Evolutionary conservation across 2,329 filamentous ascomycete species (phyloP), one percentile per base, ranked within the genome.

Genomic region (Penicillium sp.): DNA sequence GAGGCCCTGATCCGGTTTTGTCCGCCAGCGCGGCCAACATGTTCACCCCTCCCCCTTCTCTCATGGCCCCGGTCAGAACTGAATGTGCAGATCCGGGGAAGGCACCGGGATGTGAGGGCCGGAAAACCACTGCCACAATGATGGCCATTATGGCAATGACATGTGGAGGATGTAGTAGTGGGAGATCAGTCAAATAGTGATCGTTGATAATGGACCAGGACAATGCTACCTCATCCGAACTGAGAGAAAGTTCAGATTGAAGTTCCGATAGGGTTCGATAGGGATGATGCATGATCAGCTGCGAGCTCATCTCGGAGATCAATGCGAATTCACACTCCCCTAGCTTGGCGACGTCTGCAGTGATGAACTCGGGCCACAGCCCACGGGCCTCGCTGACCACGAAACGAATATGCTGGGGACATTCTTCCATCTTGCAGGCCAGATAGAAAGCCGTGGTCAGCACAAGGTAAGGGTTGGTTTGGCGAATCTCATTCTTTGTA

Each of bases 381-480:
- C 83, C 78, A 22, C 87, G 80, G 3, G 89, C 87, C 63, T 98
- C 92, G 31, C 80, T 82, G 8, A 92, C 82, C 41, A 98, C 82
- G 47, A 94, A 77, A 18, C 92, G 79, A 55, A 98, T 96, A 62
- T 98, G 92, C 62, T 96, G 90, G 2, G 92, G 92, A 34, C 82
- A 89, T 64, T 98, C 92, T 64, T 98, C 92, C 79, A 94, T 95
- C 68, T 98, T 98, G 70, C 88, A 95, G 13, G 92, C 89, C 23
- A 98, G 73, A 62, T 98, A 98, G 44, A 96, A 76, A 4, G 90
- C 85, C 1, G 92, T 96, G n/a, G 88, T 83, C 48, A 95, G 76
- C 41, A 96, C 80, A 23, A 96, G 79, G 59, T 94, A 95, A 3
- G 90, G 88, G 55, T 96, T 98, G 32, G 89, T 95, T 47, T 83